A percentile compares a stretch with the other conserved stretches of the same genome.
Evolutionary conservation across 345 rosid genomes (phyloP).

Genomic region (Gossypium mustelinum): DNA sequence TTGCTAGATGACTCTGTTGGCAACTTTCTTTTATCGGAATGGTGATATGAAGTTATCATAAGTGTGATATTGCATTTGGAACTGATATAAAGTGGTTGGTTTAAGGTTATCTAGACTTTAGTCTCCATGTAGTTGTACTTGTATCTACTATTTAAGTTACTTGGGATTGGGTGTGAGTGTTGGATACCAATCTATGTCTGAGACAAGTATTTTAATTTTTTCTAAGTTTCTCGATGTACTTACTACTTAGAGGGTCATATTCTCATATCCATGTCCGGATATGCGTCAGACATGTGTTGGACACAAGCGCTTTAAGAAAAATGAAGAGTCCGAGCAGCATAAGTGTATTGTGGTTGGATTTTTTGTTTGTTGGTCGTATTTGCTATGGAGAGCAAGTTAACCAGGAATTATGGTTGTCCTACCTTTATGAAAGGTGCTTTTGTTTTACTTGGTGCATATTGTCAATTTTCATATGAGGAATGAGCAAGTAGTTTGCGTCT

Average conservation of each 20-base stretch:
- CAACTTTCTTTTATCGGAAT: not conserved
- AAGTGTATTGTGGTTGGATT: not conserved
- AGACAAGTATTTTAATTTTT: no score
- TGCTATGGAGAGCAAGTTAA: not conserved
- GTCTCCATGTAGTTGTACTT: not conserved
- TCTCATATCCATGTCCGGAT: no score
- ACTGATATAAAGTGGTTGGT: not conserved
- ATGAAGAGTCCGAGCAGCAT: no score
- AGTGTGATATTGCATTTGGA: not conserved
- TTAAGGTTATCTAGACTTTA: not conserved
- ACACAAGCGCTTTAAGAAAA: no score
- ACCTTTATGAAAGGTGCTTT: not conserved
- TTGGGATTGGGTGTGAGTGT: not conserved
- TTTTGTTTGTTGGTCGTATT: not conserved
- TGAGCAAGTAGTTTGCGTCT: not conserved
- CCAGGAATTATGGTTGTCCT: not conserved
- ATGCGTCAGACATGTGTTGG: no score
- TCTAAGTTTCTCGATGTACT: no score
- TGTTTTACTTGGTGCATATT: not conserved
- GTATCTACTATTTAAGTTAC: not conserved
- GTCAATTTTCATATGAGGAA: not conserved
- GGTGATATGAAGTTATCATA: not conserved
- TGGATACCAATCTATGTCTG: not conserved
- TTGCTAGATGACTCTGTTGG: not conserved
- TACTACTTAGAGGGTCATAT: not conserved